These are phyloP conservation scores for Mortierella sp. DNA, from an alignment of 371 early-diverging fungal genomes.

Conservation along the genomic window DNA sequence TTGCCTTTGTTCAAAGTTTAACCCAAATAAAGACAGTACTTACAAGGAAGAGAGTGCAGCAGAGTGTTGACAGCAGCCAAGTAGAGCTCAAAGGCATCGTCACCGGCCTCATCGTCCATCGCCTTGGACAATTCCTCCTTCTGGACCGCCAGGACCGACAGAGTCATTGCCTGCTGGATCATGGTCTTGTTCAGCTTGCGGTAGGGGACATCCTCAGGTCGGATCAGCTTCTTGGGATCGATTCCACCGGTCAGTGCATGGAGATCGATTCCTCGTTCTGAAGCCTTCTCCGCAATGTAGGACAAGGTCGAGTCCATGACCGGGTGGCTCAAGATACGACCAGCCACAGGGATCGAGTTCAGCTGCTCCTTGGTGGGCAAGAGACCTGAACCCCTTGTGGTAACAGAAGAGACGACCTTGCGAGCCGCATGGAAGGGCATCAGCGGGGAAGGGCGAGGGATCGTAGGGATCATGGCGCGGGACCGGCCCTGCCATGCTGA, in stretches of 20 bases:
- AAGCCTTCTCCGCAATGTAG: constrained; percentile 48
- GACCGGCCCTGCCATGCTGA: constrained; percentile 46
- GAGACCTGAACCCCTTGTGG: constrained; percentile 33
- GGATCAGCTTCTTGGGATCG: constrained; percentile 29
- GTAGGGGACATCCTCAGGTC: constrained; percentile 45
- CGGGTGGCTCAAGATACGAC: constrained; percentile 48
- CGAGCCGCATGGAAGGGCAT: constrained; percentile 50
- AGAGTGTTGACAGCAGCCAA: constrained; percentile 63
- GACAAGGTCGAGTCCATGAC: constrained; percentile 53
- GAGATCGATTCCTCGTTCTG: constrained; percentile 39
- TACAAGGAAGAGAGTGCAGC: constrained; percentile 67
- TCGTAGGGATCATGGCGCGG: constrained; percentile 39
- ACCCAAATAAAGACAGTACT: constrained; percentile 11
- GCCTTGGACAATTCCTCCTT: constrained; percentile 53
- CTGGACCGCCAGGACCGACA: constrained; percentile 63
- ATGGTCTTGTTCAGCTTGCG: constrained; percentile 59
- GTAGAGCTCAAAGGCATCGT: constrained; percentile 68
- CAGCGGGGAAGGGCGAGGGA: constrained; percentile 49
- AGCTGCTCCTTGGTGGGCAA: constrained; percentile 50
- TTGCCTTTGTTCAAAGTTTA: too few species aligned
- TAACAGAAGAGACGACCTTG: constrained; percentile 35
- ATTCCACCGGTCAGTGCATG: constrained; percentile 25
- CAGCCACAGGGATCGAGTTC: constrained; percentile 44
- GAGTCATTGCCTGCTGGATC: constrained; percentile 63
- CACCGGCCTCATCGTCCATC: constrained; percentile 58